Conservation (phyloP, 2,329 filamentous ascomycete genomes). For the Esteya vermicola region DNA sequence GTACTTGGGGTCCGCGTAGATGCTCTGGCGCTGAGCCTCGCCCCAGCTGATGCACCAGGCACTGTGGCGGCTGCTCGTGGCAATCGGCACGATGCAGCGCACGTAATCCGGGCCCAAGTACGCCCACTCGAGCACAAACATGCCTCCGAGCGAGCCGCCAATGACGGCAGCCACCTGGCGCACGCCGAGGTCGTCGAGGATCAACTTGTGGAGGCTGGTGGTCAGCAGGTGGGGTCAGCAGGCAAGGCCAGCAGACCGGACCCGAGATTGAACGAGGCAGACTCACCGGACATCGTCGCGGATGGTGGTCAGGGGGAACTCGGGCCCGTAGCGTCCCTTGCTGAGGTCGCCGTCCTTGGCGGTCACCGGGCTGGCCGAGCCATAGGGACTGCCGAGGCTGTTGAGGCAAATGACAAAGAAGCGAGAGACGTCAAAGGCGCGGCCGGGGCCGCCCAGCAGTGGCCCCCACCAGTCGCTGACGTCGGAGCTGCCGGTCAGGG, state of each 20-base stretch:
- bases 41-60: constrained; percentile 89
- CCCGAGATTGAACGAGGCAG: background rate
- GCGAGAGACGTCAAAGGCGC: constrained; percentile 66
- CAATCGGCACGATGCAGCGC: constrained; percentile 66
- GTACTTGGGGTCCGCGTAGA: constrained; percentile 97
- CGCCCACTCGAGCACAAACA: constrained; percentile 84
- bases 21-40: constrained; percentile 78
- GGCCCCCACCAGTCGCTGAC: constrained; percentile 84
- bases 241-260: background rate
- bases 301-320: constrained; percentile 91
- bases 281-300: constrained; percentile 85
- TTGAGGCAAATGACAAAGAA: constrained; percentile 85
- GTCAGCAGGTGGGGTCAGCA: background rate
- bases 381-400: constrained; percentile 72
- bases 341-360: constrained; percentile 65
- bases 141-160: constrained; percentile 75
- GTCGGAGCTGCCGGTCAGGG: constrained; percentile 72
- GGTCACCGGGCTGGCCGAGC: constrained; percentile 78
- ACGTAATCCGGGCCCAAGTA: constrained; percentile 85
- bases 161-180: constrained; percentile 65
- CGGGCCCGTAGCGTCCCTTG: constrained; percentile 75
- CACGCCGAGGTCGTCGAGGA: constrained; percentile 70
- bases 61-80: constrained; percentile 71
- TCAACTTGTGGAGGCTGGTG: constrained; percentile 56
- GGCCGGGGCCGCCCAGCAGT: constrained; percentile 60